Evolutionary conservation across 306 rosid species (phyloP).

Genomic region (Trifolium dubium): DNA sequence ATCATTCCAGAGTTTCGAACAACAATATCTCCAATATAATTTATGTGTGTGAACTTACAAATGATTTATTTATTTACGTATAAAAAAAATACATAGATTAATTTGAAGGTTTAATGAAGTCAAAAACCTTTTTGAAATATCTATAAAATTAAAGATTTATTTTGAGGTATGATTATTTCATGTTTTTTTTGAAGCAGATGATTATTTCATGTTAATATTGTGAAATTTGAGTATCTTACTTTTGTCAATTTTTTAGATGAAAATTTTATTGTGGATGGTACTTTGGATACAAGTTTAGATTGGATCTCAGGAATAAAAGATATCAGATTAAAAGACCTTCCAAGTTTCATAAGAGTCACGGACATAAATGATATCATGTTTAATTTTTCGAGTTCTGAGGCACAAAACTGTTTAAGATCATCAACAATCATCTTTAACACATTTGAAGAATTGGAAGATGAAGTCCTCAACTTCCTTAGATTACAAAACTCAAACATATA

Average conservation of each 20-base stretch:
- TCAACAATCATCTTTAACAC: slow-evolving; percentile 33
- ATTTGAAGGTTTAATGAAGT: too few species aligned
- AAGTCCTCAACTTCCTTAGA: not conserved
- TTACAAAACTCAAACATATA: slow-evolving; percentile 24
- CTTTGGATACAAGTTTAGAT: slow-evolving; percentile 3
- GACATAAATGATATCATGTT: slow-evolving; percentile 24
- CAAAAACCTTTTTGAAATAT: too few species aligned
- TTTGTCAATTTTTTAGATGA: slow-evolving; percentile 28
- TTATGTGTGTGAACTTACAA: too few species aligned
- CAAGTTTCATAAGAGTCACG: slow-evolving; percentile 31
- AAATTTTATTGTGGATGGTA: slow-evolving; percentile 2
- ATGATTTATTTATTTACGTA: too few species aligned
- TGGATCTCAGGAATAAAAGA: slow-evolving; percentile 34
- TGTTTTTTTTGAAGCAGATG: too few species aligned
- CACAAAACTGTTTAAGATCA: slow-evolving; percentile 9
- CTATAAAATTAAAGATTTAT: too few species aligned
- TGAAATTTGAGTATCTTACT: not conserved
- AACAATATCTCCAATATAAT: too few species aligned
- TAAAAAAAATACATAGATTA: too few species aligned
- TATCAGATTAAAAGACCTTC: slow-evolving; percentile 30
- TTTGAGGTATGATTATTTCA: too few species aligned
- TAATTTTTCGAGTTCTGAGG: slow-evolving; percentile 17
- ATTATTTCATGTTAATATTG: not conserved
- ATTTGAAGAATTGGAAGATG: slow-evolving; percentile 30
- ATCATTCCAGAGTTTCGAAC: too few species aligned